Evolutionary conservation across 805 yeast genomes (phyloP), one percentile per base, ranked within the genome.

Genomic region (Barnettozyma salicaria): DNA sequence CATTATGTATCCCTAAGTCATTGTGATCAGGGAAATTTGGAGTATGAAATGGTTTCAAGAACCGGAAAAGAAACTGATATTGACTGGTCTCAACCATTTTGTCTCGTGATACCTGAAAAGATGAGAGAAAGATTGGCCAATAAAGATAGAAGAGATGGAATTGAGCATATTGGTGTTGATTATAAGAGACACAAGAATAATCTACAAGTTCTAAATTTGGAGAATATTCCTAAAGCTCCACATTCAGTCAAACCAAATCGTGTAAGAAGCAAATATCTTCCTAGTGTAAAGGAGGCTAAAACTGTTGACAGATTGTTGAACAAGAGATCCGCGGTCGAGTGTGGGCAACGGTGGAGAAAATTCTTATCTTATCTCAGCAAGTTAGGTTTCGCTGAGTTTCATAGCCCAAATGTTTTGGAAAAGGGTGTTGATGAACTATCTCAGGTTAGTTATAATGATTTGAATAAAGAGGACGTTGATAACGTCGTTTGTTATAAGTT

Each of bases 401-500:
- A 31, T 19, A 24, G 34, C 8, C 35, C 37, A 17, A 34, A 37
- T 32, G 36, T 27, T 12, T 34, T 40, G 12, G n/a, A 30, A 5
- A 40, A 34, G 4, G 32, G 32, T 11, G 36, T 47, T 7, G 52
- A 50, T 27, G 48, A 43, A 7, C 29, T 51, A 25, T 26, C 35
- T 1, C 37, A 43, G 1, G 17, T 43, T 1, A 16, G 41, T 7
- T 43, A 45, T 18, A 29, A 45, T 9, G 40, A 49, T 14, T 23
- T 45, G 12, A 42, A 45, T 16, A 22, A 22, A 1, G 31, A 30
- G 1, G 53, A 58, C 32, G 14, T 53, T 4, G 30, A 34, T 3
- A 47, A 50, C 27, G 45, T 63, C 39, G 62, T 57, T 10, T 78
- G 84, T 41, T 78, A 68, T 48, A 75, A 78, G 40, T 53, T 79